These are phyloP conservation scores for Camellia sinensis DNA, from an alignment of 148 eudicot genomes.

Conservation along the genomic window DNA sequence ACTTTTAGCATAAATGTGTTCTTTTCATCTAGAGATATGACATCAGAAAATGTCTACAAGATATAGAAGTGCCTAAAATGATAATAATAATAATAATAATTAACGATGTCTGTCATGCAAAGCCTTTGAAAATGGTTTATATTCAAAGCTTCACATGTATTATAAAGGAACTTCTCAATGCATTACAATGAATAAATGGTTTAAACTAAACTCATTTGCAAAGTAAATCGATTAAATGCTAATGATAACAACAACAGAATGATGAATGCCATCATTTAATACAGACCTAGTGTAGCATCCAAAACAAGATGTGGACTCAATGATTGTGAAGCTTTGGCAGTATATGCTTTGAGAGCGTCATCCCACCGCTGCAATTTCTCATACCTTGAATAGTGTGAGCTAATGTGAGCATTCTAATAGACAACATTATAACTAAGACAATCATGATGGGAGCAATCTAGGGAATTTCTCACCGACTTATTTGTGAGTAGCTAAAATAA, in stretches of 20 bases:
- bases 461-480: neutral
- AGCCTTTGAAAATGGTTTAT: too few species aligned
- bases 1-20: neutral
- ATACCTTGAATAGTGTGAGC: constrained; percentile 51
- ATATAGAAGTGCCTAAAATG: neutral
- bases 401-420: too few species aligned
- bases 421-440: constrained; percentile 1
- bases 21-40: neutral
- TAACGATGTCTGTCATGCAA: too few species aligned
- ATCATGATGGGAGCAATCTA: constrained; percentile 8
- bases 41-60: neutral
- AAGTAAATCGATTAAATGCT: too few species aligned
- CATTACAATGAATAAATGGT: too few species aligned
- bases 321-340: constrained; percentile 70
- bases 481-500: neutral
- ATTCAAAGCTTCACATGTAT: too few species aligned
- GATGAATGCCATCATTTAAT: neutral
- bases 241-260: too few species aligned
- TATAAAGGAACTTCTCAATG: too few species aligned
- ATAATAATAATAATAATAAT: neutral
- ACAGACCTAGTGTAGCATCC: constrained; percentile 92
- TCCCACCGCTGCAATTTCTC: constrained; percentile 98
- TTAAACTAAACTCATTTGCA: neutral
- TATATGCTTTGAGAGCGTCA: constrained; percentile 90
- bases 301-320: constrained; percentile 59